phyloP scores from a whole-genome alignment of 2,329 filamentous ascomycete genomes.

The Paecilomyces formosus region DNA sequence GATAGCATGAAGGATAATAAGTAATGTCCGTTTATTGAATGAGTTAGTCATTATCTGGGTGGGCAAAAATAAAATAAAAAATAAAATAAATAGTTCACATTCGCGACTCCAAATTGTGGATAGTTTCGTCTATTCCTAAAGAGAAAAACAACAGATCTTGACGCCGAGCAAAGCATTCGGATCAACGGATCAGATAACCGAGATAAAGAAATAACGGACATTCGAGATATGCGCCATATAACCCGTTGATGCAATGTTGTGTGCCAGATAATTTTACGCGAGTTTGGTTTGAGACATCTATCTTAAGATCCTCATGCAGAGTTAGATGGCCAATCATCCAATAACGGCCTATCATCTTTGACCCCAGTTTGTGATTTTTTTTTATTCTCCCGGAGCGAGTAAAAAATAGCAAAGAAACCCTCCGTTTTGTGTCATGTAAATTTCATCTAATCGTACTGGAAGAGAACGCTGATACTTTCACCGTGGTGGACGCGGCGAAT shows the following conservation, averaged over 20 bases:
- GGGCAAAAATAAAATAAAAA: no score
- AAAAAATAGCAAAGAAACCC: not conserved
- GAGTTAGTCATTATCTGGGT: no score
- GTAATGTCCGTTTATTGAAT: not conserved
- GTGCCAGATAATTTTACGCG: not conserved
- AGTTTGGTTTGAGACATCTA: not conserved
- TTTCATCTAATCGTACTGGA: conserved; percentile 62
- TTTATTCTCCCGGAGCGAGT: not conserved
- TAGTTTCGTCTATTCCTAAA: not conserved
- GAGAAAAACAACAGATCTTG: not conserved
- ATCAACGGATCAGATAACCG: not conserved
- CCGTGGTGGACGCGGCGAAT: conserved; percentile 95
- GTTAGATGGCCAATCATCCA: not conserved
- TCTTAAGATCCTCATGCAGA: not conserved
- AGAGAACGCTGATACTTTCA: conserved; percentile 93
- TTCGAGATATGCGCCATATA: not conserved
- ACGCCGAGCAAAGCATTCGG: not conserved
- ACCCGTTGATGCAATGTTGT: not conserved
- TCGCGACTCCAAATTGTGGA: not conserved
- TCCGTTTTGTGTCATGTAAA: conserved; percentile 1
- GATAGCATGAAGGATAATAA: not conserved
- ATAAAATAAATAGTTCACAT: no score
- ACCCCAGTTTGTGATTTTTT: not conserved
- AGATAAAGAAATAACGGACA: not conserved
- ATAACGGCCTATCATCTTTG: not conserved